These are phyloP conservation scores for Scleroderma citrinum DNA, from an alignment of 768 basidiomycete species.

Conservation along the genomic window DNA sequence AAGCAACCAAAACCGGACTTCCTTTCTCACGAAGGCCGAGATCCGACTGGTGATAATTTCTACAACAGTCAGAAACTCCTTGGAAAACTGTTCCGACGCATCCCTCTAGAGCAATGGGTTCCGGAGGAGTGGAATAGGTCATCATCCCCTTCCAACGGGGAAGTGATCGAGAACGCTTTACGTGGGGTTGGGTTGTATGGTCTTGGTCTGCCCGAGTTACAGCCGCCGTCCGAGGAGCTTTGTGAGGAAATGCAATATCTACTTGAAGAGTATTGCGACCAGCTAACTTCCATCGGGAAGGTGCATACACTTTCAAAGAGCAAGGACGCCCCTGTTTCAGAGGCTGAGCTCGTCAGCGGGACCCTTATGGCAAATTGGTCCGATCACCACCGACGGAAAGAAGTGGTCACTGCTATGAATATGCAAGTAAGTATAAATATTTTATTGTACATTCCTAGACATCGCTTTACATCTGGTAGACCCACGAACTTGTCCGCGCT, in stretches of 20 bases:
- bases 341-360: slow-evolving; percentile 40
- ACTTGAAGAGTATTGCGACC: slow-evolving; percentile 31
- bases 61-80: slow-evolving; percentile 41
- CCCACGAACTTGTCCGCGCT: slow-evolving; percentile 32
- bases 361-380: slow-evolving; percentile 41
- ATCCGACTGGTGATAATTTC: slow-evolving; percentile 16
- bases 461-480: slow-evolving; percentile 24
- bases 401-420: slow-evolving; percentile 39
- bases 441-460: neutral
- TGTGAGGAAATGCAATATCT: slow-evolving; percentile 34
- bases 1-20: slow-evolving; percentile 35
- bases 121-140: slow-evolving; percentile 17
- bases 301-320: slow-evolving; percentile 34
- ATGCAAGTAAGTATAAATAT: slow-evolving; percentile 30
- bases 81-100: slow-evolving; percentile 40
- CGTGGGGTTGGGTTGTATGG: slow-evolving; percentile 17
- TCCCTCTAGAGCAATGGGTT: slow-evolving; percentile 32
- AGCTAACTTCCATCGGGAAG: slow-evolving; percentile 30
- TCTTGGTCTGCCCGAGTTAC: slow-evolving; percentile 29
- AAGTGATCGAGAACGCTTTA: slow-evolving; percentile 22
- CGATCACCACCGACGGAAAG: slow-evolving; percentile 36
- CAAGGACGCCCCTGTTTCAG: slow-evolving; percentile 30
- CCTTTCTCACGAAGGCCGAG: slow-evolving; percentile 35
- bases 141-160: slow-evolving; percentile 23
- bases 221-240: slow-evolving; percentile 19